Conservation (phyloP, 2,329 filamentous ascomycete genomes). For the Plectosphaerella cucumerina region DNA sequence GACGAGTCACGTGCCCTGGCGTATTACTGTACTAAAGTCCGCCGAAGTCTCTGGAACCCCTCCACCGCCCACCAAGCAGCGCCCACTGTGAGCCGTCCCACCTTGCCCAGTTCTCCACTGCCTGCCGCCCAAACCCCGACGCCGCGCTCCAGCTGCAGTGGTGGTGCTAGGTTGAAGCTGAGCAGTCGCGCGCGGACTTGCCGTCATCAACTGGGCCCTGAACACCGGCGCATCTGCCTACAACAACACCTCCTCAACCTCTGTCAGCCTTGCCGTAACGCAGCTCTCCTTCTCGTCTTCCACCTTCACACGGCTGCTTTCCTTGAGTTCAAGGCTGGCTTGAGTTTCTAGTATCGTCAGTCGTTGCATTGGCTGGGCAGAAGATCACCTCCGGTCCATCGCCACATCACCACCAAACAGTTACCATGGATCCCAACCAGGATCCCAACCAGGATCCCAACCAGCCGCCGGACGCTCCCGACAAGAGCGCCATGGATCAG, state of each 20-base stretch:
- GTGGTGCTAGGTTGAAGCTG: too few species aligned
- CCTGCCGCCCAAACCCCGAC: not conserved
- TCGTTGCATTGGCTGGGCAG: too few species aligned
- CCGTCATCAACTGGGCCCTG: not conserved
- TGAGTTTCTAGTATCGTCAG: not conserved
- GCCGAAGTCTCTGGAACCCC: not conserved
- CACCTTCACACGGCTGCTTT: not conserved
- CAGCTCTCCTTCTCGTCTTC: not conserved
- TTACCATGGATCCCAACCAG: slow-evolving; percentile 24
- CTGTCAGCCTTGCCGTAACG: slow-evolving; percentile 1
- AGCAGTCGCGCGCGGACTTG: not conserved
- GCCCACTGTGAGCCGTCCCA: not conserved
- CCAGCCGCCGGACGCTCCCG: slow-evolving; percentile 46
- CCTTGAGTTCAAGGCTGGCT: not conserved
- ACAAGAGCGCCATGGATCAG: slow-evolving; percentile 57
- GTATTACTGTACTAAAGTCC: not conserved
- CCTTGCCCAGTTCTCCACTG: not conserved
- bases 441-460: slow-evolving; percentile 35
- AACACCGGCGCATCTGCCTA: not conserved
- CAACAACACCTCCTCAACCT: not conserved
- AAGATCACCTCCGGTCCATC: not conserved
- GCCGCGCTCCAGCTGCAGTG: too few species aligned
- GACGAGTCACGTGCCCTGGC: not conserved
- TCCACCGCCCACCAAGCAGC: not conserved
- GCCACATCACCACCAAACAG: not conserved